phyloP scores from a whole-genome alignment of 1,139 yeast genomes.

The Pichia sp. region DNA sequence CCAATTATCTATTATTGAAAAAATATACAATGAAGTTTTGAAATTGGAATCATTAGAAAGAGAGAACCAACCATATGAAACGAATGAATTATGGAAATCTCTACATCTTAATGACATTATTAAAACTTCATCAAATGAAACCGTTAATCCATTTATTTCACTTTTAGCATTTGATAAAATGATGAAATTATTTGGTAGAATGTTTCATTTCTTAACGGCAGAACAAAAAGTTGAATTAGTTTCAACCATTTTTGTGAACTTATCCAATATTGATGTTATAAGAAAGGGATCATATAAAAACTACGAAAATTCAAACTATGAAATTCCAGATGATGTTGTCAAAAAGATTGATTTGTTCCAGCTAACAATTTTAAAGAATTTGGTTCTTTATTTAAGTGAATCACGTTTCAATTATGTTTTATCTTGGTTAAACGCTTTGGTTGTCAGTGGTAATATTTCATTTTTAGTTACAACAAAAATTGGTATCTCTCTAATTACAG shows the following conservation, averaged over 20 bases:
- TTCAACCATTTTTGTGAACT: conserved; percentile 73
- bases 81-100: conserved; percentile 67
- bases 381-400: conserved; percentile 80
- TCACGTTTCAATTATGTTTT: conserved; percentile 76
- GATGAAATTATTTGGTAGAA: conserved; percentile 80
- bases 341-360: conserved; percentile 77
- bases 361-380: conserved; percentile 73
- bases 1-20: conserved; percentile 57
- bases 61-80: conserved; percentile 49
- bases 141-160: conserved; percentile 76
- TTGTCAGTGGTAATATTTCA: conserved; percentile 63
- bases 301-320: conserved; percentile 36
- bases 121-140: conserved; percentile 41
- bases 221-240: conserved; percentile 76
- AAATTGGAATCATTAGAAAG: conserved; percentile 81
- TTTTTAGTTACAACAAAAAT: conserved; percentile 75
- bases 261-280: conserved; percentile 75
- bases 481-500: conserved; percentile 82
- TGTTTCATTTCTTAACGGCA: conserved; percentile 72
- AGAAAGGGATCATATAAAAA: conserved; percentile 72
- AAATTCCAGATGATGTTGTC: conserved; percentile 48
- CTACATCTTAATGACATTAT: conserved; percentile 52
- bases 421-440: conserved; percentile 68
- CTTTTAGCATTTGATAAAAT: conserved; percentile 83
- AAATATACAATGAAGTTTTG: conserved; percentile 70